These are phyloP conservation scores for Termitomyces sp. DNA, from an alignment of 768 basidiomycete species.

Conservation along the genomic window DNA sequence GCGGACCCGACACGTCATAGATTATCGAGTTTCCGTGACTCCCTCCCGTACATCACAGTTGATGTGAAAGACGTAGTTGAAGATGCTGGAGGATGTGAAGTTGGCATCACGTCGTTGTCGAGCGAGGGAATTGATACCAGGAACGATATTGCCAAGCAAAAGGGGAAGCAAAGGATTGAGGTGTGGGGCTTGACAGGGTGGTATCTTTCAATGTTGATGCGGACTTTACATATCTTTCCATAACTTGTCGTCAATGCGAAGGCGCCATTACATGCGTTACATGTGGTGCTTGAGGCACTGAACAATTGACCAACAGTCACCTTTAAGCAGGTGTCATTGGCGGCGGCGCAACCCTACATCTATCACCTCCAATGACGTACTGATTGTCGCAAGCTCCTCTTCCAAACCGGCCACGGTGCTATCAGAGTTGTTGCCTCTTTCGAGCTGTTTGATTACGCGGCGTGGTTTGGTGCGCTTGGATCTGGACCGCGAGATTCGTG, in stretches of 20 bases:
- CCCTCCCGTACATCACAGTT: constrained; percentile 58
- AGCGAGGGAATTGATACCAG: constrained; percentile 18
- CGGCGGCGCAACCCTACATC: constrained; percentile 24
- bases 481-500: constrained; percentile 28
- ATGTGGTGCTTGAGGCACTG: background rate
- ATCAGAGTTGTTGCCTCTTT: constrained; percentile 30
- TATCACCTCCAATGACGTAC: constrained; percentile 8
- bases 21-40: constrained; percentile 48
- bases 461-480: constrained; percentile 15
- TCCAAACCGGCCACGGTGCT: background rate
- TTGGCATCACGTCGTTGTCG: constrained; percentile 17
- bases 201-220: constrained; percentile 68
- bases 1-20: constrained; percentile 43
- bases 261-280: no score
- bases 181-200: constrained; percentile 85
- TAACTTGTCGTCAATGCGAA: constrained; percentile 14
- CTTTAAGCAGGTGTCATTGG: constrained; percentile 11
- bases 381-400: constrained; percentile 2
- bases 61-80: constrained; percentile 58
- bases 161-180: constrained; percentile 45
- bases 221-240: constrained; percentile 41
- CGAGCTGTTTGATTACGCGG: constrained; percentile 18
- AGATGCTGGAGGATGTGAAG: constrained; percentile 10
- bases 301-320: background rate
- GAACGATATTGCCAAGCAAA: constrained; percentile 26